Percentiles rank a stretch among this genome's conserved stretches.
Evolutionary conservation across 2,329 filamentous ascomycete species (phyloP).

Genomic region (Sporothrix humicola): DNA sequence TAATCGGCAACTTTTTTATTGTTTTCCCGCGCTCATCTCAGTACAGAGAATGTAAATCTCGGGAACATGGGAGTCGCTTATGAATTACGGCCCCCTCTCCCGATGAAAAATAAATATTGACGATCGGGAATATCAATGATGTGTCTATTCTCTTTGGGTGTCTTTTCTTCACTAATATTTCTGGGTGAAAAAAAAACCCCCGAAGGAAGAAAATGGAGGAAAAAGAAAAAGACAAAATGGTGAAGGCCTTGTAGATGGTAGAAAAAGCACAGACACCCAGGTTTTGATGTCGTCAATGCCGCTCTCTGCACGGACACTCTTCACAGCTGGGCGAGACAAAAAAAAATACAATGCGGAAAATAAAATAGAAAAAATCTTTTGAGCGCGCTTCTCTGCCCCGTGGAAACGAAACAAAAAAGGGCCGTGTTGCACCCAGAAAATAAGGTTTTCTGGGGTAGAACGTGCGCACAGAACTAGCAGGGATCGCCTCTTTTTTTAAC

Average conservation of each 20-base stretch:
- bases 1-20: not conserved
- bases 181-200: no score
- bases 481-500: not conserved
- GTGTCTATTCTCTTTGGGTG: not conserved
- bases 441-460: slow-evolving; percentile 26
- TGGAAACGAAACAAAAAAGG: slow-evolving; percentile 22
- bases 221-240: not conserved
- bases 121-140: not conserved
- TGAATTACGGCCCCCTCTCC: slow-evolving; percentile 20
- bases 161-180: not conserved
- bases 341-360: not conserved
- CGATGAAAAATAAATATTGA: not conserved
- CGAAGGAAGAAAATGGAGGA: not conserved
- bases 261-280: not conserved
- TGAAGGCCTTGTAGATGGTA: no score
- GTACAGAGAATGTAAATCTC: not conserved
- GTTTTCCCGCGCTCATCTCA: not conserved
- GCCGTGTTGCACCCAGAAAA: slow-evolving; percentile 11
- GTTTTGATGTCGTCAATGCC: not conserved
- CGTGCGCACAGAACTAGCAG: not conserved
- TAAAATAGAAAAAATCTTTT: not conserved
- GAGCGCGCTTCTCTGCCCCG: not conserved
- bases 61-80: slow-evolving; percentile 2
- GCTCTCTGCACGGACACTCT: not conserved
- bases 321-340: not conserved